phyloP scores from a whole-genome alignment of 306 rosid species.

The Clitoria ternatea region DNA sequence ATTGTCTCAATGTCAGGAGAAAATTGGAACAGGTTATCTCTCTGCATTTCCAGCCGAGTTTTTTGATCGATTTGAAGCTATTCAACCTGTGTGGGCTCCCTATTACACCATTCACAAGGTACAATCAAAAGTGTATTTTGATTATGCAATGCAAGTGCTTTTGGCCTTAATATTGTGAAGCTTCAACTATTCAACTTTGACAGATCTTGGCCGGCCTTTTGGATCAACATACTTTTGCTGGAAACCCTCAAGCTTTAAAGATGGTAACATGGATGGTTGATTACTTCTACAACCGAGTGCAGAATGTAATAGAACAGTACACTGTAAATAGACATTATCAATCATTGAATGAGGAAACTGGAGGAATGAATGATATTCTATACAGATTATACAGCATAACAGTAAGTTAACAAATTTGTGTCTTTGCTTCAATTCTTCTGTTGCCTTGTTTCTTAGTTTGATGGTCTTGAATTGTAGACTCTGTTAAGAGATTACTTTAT shows the following conservation, averaged over 20 bases:
- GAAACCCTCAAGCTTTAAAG: slow-evolving; percentile 56
- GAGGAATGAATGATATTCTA: slow-evolving; percentile 98
- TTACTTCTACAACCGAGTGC: slow-evolving; percentile 80
- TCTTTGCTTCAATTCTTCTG: slow-evolving; percentile 5
- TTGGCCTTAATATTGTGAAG: not conserved
- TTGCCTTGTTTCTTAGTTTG: not conserved
- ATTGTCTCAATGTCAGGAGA: slow-evolving; percentile 64
- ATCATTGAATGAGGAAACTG: slow-evolving; percentile 76
- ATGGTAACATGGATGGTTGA: slow-evolving; percentile 80
- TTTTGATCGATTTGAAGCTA: slow-evolving; percentile 70
- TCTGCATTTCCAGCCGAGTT: slow-evolving; percentile 79
- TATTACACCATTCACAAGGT: slow-evolving; percentile 99
- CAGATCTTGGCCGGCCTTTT: slow-evolving; percentile 87
- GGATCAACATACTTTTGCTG: slow-evolving; percentile 72
- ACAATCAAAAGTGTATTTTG: slow-evolving; percentile 8
- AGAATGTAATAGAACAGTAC: slow-evolving; percentile 53
- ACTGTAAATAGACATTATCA: slow-evolving; percentile 55
- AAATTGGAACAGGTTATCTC: slow-evolving; percentile 77
- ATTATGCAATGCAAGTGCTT: slow-evolving; percentile 9
- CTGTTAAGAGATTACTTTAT: not conserved
- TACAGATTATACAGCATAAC: slow-evolving; percentile 68
- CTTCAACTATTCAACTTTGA: slow-evolving; percentile 6
- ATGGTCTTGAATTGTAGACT: not conserved
- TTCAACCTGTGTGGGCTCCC: slow-evolving; percentile 78
- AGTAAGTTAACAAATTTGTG: slow-evolving; percentile 36